Evolutionary conservation across 371 early-diverging fungal genomes (phyloP), one percentile per base, ranked within the genome.

Genomic region (Circinella minor): DNA sequence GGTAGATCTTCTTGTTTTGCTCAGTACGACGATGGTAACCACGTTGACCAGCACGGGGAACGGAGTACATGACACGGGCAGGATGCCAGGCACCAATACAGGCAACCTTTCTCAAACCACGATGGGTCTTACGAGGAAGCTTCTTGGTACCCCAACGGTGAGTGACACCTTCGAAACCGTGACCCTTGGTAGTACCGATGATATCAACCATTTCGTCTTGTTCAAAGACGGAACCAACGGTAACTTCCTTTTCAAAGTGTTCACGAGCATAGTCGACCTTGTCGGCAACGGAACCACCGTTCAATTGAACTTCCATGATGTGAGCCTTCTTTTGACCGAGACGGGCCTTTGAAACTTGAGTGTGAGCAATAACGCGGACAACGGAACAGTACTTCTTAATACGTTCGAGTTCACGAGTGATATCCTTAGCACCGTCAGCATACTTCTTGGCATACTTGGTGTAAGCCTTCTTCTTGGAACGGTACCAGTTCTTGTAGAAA

Each of bases 1-100:
- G 95, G 95, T 99, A 99, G 89, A 99, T 95, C 95, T 97, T 98
- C 95, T 99, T 98, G 96, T 99, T 99, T 75, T 94, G 86, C 89
- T 99, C 99, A 72, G 99, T 99, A 91, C 99, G 96, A 90, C 99
- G 98, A 87, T 99, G 99, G 95, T 96, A 99, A 89, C 99, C 99
- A 84, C 94, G 90, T 91, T 99, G 99, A 95, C 99, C 99, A 77
- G 99, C 98, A 86, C 99, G 96, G 71, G 99, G 95, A 75, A 99
- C 99, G 67, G 99, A 95, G 93, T 90, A 98, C 98, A 98, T 96
- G 85, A 99, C 99, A 75, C 98, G 94, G 81, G 94, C 90, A 82
- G 99, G 99, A 91, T 99, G 99, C 99, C 99, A 99, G 72, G 99
- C 99, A 86, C 99, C 99, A 83, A 99, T 99, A 94, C 99, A 99